A percentile compares a stretch with the other conserved stretches of the same genome.
phyloP scores from a whole-genome alignment of 2,329 filamentous ascomycete species.

The Septoria linicola region DNA sequence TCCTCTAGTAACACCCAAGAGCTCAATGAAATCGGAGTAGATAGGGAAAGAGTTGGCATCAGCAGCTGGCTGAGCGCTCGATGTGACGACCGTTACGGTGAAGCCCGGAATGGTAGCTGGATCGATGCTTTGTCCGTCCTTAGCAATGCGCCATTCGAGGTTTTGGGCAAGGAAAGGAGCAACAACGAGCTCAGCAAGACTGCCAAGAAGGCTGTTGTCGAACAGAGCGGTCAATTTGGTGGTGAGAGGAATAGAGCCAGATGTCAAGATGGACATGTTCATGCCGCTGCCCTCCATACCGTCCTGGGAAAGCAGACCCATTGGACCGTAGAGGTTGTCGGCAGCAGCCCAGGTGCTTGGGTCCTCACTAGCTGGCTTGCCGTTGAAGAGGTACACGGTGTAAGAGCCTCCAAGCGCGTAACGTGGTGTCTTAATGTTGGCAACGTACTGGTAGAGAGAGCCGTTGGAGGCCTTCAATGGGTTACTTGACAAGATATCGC shows the following conservation, averaged over 20 bases:
- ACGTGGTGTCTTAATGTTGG: slow-evolving; percentile 63
- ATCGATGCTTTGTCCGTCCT: slow-evolving; percentile 35
- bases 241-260: slow-evolving; percentile 49
- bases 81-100: slow-evolving; percentile 42
- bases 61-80: slow-evolving; percentile 38
- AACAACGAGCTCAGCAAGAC: slow-evolving; percentile 31
- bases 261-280: slow-evolving; percentile 13
- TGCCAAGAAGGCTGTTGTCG: slow-evolving; percentile 33
- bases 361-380: slow-evolving; percentile 46
- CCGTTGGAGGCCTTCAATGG: slow-evolving; percentile 38
- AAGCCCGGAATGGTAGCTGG: slow-evolving; percentile 39
- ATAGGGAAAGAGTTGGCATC: slow-evolving; percentile 37
- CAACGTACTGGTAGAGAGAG: slow-evolving; percentile 65
- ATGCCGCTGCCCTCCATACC: slow-evolving; percentile 16
- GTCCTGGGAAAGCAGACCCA: slow-evolving; percentile 44
- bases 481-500: slow-evolving; percentile 18
- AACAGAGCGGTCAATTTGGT: slow-evolving; percentile 41
- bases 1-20: slow-evolving; percentile 25
- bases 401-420: slow-evolving; percentile 63
- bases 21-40: slow-evolving; percentile 34
- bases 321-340: slow-evolving; percentile 59
- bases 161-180: slow-evolving; percentile 36
- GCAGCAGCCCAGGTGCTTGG: slow-evolving; percentile 52
- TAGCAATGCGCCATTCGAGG: slow-evolving; percentile 39
- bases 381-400: slow-evolving; percentile 67